Percentiles rank a stretch among this genome's conserved stretches.
Evolutionary conservation across 2,329 filamentous ascomycete species (phyloP).

Genomic region (Bipolaris gigantea): DNA sequence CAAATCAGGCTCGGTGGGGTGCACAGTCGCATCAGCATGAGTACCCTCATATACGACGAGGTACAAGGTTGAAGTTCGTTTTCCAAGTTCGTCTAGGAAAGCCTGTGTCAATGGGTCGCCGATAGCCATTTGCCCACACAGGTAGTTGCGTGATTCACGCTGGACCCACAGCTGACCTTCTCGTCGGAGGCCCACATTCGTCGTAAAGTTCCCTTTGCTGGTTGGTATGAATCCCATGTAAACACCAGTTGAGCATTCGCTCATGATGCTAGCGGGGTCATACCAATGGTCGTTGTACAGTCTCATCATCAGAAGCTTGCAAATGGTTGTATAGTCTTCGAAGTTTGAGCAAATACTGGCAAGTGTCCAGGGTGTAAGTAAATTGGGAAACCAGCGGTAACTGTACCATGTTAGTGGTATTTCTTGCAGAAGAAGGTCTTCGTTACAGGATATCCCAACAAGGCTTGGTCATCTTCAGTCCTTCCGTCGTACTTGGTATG

Average conservation of each 20-base stretch:
- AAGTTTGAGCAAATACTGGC: conserved; percentile 37
- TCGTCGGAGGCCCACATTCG: background rate
- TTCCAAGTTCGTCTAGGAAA: conserved; percentile 29
- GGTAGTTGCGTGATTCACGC: conserved; percentile 28
- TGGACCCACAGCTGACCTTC: conserved; percentile 17
- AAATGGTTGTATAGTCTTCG: conserved; percentile 33
- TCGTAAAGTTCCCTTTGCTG: conserved; percentile 23
- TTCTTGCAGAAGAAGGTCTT: background rate
- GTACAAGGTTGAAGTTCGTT: conserved; percentile 20
- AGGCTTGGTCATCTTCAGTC: conserved; percentile 29
- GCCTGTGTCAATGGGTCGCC: conserved; percentile 22
- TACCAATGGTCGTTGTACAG: conserved; percentile 36
- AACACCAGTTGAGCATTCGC: conserved; percentile 26
- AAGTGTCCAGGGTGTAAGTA: conserved; percentile 30
- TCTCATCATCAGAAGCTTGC: conserved; percentile 31
- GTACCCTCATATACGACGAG: conserved; percentile 36
- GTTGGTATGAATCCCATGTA: conserved; percentile 34
- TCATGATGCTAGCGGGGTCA: conserved; percentile 20
- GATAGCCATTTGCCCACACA: conserved; percentile 38
- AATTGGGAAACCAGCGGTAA: conserved; percentile 33
- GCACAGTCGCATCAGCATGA: conserved; percentile 29
- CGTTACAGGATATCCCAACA: conserved; percentile 38
- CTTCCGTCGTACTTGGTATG: conserved; percentile 31
- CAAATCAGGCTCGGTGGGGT: conserved; percentile 27
- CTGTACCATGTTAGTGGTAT: conserved; percentile 7